Evolutionary conservation across 257 asterid species (phyloP).

Genomic region (Primulina huaijiensis): DNA sequence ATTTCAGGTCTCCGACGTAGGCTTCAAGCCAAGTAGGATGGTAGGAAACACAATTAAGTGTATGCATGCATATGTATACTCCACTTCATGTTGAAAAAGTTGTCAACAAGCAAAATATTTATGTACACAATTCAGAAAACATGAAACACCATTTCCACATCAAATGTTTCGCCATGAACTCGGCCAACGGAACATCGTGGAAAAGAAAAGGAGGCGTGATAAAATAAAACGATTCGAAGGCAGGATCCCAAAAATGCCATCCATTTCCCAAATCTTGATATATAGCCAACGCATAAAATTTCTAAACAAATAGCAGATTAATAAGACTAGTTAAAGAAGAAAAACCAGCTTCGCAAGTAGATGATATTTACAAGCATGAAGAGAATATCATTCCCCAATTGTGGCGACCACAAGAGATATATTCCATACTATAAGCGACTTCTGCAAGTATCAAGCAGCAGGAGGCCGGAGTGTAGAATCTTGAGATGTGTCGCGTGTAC

Average conservation of each 20-base stretch:
- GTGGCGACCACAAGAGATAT: constrained; percentile 14
- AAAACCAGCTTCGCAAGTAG: constrained; percentile 1
- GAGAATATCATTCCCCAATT: constrained; percentile 19
- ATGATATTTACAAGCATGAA: constrained; percentile 34
- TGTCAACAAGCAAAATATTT: neutral
- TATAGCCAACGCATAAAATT: constrained; percentile 22
- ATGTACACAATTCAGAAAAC: neutral
- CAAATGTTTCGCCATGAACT: neutral
- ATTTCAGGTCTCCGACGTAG: neutral
- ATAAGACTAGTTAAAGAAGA: constrained; percentile 5
- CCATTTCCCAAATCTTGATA: constrained; percentile 27
- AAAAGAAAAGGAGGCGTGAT: neutral
- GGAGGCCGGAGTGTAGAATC: constrained; percentile 82
- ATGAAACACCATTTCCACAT: neutral
- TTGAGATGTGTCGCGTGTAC: constrained; percentile 66
- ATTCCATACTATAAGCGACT: neutral
- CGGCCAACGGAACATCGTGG: neutral
- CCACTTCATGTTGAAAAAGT: neutral
- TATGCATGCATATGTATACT: neutral
- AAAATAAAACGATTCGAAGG: neutral
- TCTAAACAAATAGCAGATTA: constrained; percentile 12
- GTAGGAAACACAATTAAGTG: neutral
- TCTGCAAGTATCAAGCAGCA: constrained; percentile 56
- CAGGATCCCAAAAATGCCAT: constrained; percentile 8
- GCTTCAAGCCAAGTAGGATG: neutral